Evolutionary conservation across 371 early-diverging fungal species (phyloP).

Genomic region (Sporodiniella umbellata): DNA sequence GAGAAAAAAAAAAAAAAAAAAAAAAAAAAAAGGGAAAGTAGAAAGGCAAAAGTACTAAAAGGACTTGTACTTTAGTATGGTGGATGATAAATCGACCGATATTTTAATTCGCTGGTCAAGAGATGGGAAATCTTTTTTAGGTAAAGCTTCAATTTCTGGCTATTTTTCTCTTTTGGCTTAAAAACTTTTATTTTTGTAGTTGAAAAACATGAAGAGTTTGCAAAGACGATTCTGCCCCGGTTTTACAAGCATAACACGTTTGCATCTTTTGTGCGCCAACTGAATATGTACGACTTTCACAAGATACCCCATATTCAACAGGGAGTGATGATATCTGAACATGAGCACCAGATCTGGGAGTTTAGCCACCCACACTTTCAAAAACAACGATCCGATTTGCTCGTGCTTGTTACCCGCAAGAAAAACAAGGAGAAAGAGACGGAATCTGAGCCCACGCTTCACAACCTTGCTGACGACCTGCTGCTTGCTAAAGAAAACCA

Average conservation of each 20-base stretch:
- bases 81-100: constrained; percentile 62
- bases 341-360: constrained; percentile 63
- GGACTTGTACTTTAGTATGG: constrained; percentile 54
- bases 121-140: constrained; percentile 71
- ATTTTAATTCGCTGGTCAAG: constrained; percentile 74
- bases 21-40: too few species aligned
- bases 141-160: constrained; percentile 16
- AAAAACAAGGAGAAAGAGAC: constrained; percentile 43
- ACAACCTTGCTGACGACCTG: constrained; percentile 72
- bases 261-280: constrained; percentile 91
- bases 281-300: constrained; percentile 90
- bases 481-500: constrained; percentile 82
- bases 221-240: constrained; percentile 77
- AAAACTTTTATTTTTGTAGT: too few species aligned
- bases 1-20: background rate
- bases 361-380: constrained; percentile 55
- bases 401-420: constrained; percentile 52
- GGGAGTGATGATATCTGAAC: constrained; percentile 64
- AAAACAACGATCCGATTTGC: constrained; percentile 48
- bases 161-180: constrained; percentile 2
- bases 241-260: constrained; percentile 94
- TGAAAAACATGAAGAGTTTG: constrained; percentile 72
- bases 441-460: constrained; percentile 38
- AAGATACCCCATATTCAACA: constrained; percentile 79
- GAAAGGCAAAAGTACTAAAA: too few species aligned